Conservation (phyloP, 306 rosid genomes). For the Cucumis sativus region DNA sequence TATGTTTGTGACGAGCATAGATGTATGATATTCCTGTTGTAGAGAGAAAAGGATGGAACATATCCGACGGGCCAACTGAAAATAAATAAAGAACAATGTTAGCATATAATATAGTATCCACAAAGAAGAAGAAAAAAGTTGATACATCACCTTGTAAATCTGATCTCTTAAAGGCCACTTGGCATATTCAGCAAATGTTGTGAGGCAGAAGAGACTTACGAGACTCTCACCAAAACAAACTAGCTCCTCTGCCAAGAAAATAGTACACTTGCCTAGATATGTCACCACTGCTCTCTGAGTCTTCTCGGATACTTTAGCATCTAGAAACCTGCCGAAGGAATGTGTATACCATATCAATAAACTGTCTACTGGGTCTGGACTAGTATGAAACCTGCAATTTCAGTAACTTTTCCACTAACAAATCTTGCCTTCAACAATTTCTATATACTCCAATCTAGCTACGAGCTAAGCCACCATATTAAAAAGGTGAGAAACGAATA, state of each 20-base stretch:
- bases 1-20: constrained; percentile 25
- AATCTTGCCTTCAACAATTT: not conserved
- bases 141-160: constrained; percentile 41
- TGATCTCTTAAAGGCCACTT: constrained; percentile 56
- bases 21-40: constrained; percentile 22
- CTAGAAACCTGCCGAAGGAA: constrained; percentile 42
- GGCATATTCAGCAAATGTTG: constrained; percentile 39
- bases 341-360: not conserved
- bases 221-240: constrained; percentile 21
- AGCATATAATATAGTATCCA: not conserved
- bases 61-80: constrained; percentile 46
- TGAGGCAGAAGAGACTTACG: constrained; percentile 21
- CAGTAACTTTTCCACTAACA: not conserved
- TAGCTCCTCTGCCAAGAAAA: constrained; percentile 33
- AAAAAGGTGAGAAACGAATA: not conserved
- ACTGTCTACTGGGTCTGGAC: not conserved
- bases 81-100: constrained; percentile 17
- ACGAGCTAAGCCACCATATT: not conserved
- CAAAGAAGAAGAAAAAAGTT: not conserved
- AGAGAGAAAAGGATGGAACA: constrained; percentile 46
- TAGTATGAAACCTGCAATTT: not conserved
- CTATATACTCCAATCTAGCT: not conserved
- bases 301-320: constrained; percentile 46
- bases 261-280: constrained; percentile 44
- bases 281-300: constrained; percentile 37